phyloP scores from a whole-genome alignment of 2,329 filamentous ascomycete species.

The Arthrocladium fulminans region DNA sequence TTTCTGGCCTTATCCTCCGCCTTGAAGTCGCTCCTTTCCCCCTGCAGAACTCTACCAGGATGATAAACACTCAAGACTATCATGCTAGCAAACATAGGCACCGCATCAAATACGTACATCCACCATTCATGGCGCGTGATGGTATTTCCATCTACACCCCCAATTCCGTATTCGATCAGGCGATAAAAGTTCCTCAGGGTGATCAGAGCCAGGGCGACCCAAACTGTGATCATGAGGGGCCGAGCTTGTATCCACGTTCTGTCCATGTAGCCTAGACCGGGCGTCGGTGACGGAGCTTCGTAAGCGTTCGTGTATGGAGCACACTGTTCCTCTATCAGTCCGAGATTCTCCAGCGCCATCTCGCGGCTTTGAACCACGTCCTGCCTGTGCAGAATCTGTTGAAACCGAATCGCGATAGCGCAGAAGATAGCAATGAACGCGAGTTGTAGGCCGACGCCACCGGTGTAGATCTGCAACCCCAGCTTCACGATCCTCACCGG shows the following conservation, averaged over 20 bases:
- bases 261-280: no score
- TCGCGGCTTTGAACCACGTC: conserved; percentile 21
- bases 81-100: conserved; percentile 33
- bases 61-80: conserved; percentile 31
- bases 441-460: conserved; percentile 42
- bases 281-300: no score
- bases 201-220: conserved; percentile 43
- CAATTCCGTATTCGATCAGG: conserved; percentile 50
- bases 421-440: conserved; percentile 44
- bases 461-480: conserved; percentile 40
- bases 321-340: conserved; percentile 24
- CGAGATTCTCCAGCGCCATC: background rate
- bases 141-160: conserved; percentile 32
- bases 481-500: conserved; percentile 22
- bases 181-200: conserved; percentile 49
- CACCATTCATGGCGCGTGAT: conserved; percentile 31
- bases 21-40: conserved; percentile 39
- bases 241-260: no score
- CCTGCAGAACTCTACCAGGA: conserved; percentile 35
- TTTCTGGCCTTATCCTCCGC: conserved; percentile 35
- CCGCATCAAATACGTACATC: conserved; percentile 27
- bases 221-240: conserved; percentile 42
- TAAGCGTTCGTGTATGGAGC: conserved; percentile 21
- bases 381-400: conserved; percentile 32
- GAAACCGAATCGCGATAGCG: conserved; percentile 42